phyloP scores from a whole-genome alignment of 768 basidiomycete genomes.

The Boletus speciosus region DNA sequence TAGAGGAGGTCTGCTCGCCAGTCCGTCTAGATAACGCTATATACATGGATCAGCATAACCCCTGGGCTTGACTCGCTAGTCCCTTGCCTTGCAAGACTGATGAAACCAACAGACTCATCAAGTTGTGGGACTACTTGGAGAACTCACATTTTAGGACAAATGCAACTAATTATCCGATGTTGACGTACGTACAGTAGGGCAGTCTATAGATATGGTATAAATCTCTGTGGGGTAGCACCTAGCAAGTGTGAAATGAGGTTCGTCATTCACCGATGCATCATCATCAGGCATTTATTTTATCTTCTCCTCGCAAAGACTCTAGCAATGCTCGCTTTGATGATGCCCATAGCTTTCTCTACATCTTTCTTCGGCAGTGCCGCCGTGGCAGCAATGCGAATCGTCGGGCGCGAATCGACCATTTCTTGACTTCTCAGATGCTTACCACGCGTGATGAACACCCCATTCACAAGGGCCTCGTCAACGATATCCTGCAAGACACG shows the following conservation, averaged over 20 bases:
- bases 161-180: slow-evolving; percentile 9
- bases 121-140: neutral
- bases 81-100: neutral
- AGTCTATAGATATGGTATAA: slow-evolving; percentile 31
- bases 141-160: neutral
- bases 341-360: slow-evolving; percentile 78
- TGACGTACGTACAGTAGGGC: slow-evolving; percentile 12
- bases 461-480: slow-evolving; percentile 77
- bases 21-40: no score
- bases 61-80: neutral
- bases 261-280: no score
- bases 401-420: slow-evolving; percentile 73
- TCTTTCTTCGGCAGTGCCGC: slow-evolving; percentile 85
- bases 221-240: slow-evolving; percentile 12
- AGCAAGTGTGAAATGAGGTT: neutral
- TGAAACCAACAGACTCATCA: neutral
- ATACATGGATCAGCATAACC: no score
- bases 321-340: slow-evolving; percentile 68
- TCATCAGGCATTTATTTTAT: slow-evolving; percentile 33
- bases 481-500: slow-evolving; percentile 85
- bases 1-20: neutral
- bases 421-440: slow-evolving; percentile 84
- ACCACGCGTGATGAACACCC: slow-evolving; percentile 82
- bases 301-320: slow-evolving; percentile 68
- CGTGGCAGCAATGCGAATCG: slow-evolving; percentile 78